These are phyloP conservation scores for Pestalotiopsis sp. DNA, from an alignment of 2,329 filamentous ascomycete species.

Conservation along the genomic window DNA sequence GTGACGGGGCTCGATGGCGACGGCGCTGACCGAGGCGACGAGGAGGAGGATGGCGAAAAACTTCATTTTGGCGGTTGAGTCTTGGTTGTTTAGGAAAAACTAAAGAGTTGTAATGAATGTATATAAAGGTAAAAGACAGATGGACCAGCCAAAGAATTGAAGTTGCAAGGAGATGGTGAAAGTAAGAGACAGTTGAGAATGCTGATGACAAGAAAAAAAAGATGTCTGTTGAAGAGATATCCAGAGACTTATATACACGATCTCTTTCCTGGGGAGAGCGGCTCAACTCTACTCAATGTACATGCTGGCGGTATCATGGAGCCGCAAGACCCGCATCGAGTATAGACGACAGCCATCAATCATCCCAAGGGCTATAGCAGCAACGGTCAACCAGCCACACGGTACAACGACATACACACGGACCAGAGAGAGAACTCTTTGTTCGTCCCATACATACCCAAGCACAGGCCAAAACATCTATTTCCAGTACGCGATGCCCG, in stretches of 20 bases:
- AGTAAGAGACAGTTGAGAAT: neutral
- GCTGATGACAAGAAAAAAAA: neutral
- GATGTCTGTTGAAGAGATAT: neutral
- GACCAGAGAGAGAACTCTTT: neutral
- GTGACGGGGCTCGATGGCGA: slow-evolving; percentile 14
- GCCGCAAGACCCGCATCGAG: neutral
- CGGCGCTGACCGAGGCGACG: slow-evolving; percentile 9
- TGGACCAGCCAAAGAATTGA: slow-evolving; percentile 14
- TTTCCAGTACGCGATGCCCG: slow-evolving; percentile 1
- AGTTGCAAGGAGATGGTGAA: neutral
- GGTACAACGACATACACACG: neutral
- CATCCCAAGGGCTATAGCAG: neutral
- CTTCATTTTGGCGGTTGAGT: slow-evolving; percentile 17
- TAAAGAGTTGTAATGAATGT: neutral
- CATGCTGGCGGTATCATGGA: neutral
- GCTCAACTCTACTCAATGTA: neutral
- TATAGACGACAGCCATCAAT: slow-evolving; percentile 5
- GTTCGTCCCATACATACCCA: slow-evolving; percentile 1
- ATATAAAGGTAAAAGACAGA: slow-evolving; percentile 7
- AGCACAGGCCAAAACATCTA: slow-evolving; percentile 2
- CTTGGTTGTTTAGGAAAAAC: neutral
- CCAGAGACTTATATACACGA: neutral
- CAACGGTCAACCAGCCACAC: neutral
- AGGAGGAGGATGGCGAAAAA: slow-evolving; percentile 12
- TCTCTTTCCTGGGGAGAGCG: neutral